phyloP scores from a whole-genome alignment of 371 early-diverging fungal species.

The Choanephora cucurbitarum region DNA sequence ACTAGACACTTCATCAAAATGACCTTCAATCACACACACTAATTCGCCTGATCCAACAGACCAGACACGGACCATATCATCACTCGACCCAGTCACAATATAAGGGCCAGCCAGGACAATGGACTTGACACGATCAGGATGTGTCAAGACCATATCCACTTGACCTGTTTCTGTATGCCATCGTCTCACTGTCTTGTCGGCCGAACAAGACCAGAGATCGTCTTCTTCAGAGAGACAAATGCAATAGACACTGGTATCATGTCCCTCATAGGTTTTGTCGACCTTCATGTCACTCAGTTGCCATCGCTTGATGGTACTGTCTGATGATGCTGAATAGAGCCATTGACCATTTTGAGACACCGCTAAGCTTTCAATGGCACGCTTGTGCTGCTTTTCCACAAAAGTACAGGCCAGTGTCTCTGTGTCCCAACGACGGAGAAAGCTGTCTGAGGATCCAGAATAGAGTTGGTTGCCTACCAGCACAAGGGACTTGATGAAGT shows the following conservation, averaged over 20 bases:
- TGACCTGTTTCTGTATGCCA: constrained; percentile 57
- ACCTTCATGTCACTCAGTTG: constrained; percentile 44
- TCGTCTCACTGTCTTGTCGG: constrained; percentile 76
- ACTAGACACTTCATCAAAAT: constrained; percentile 80
- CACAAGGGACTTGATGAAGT: constrained; percentile 74
- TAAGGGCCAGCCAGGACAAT: constrained; percentile 63
- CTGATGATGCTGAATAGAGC: constrained; percentile 70
- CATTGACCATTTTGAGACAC: constrained; percentile 45
- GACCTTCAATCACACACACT: constrained; percentile 68
- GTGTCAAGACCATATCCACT: constrained; percentile 67
- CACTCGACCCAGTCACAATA: constrained; percentile 77
- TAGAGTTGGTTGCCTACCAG: constrained; percentile 52
- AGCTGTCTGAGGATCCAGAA: constrained; percentile 74
- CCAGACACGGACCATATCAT: constrained; percentile 82
- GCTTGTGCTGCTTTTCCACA: constrained; percentile 61
- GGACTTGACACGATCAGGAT: constrained; percentile 82
- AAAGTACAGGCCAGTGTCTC: constrained; percentile 46
- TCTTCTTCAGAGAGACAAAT: constrained; percentile 57
- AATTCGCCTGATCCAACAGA: constrained; percentile 78
- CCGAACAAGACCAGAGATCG: constrained; percentile 75
- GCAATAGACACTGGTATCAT: constrained; percentile 74
- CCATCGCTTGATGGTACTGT: constrained; percentile 74
- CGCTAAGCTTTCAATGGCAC: constrained; percentile 65
- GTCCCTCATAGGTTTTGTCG: constrained; percentile 53
- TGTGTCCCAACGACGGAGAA: constrained; percentile 68